Percentiles rank a stretch among this genome's conserved stretches.
Conservation (phyloP, 768 basidiomycete species). For the Lentinus brumalis region DNA sequence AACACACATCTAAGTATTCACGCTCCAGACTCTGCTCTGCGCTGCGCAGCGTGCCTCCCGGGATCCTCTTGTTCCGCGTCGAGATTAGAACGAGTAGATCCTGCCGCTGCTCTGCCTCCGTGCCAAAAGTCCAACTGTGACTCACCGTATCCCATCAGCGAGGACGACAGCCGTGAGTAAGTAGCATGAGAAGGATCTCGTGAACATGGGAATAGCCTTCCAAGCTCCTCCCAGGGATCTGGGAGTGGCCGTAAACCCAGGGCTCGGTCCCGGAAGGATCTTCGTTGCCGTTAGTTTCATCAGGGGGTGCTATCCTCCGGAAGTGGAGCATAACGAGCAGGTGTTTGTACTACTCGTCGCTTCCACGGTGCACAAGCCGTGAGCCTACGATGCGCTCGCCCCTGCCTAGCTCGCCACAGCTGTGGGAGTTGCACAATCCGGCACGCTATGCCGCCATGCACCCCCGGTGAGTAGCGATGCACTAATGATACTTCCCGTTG, state of each 20-base stretch:
- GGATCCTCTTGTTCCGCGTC: too few species aligned
- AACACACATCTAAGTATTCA: too few species aligned
- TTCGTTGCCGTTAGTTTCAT: neutral
- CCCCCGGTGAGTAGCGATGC: neutral
- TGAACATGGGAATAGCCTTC: slow-evolving; percentile 10
- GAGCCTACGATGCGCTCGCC: neutral
- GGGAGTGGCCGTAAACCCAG: neutral
- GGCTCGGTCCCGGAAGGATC: neutral
- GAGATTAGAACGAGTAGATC: too few species aligned
- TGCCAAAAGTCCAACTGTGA: neutral
- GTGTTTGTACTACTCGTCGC: neutral
- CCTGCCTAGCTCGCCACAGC: neutral
- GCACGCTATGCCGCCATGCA: neutral
- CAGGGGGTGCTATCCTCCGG: too few species aligned
- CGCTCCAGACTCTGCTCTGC: too few species aligned
- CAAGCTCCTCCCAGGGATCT: slow-evolving; percentile 5
- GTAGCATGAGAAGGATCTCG: neutral
- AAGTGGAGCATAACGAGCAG: neutral
- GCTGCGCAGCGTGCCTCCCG: too few species aligned
- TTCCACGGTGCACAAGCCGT: neutral
- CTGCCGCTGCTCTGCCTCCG: neutral
- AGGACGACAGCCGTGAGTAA: neutral
- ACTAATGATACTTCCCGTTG: too few species aligned
- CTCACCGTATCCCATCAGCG: neutral
- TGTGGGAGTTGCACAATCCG: neutral